phyloP scores from a whole-genome alignment of 768 basidiomycete species.

The Termitomyces sp. region DNA sequence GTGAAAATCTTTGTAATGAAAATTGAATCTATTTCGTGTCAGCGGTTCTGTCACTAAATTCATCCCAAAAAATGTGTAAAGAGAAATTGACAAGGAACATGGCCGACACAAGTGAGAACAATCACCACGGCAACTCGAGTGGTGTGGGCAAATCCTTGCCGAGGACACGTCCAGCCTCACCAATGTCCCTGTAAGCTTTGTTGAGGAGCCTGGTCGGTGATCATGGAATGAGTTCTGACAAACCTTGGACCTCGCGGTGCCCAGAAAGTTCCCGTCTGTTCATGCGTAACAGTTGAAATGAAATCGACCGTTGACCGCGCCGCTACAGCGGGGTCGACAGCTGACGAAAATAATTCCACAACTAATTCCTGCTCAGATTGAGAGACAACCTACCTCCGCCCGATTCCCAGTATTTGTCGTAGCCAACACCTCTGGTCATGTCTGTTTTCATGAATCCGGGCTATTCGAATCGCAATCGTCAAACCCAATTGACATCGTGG shows the following conservation, averaged over 20 bases:
- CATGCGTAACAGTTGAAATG: slow-evolving; percentile 26
- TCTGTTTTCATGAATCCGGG: slow-evolving; percentile 48
- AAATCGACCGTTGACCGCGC: slow-evolving; percentile 36
- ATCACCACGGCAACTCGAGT: slow-evolving; percentile 38
- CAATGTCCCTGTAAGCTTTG: slow-evolving; percentile 33
- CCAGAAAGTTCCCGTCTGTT: slow-evolving; percentile 40
- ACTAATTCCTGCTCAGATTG: neutral
- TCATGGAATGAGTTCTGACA: neutral
- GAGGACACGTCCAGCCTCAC: slow-evolving; percentile 36
- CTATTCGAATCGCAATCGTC: slow-evolving; percentile 15
- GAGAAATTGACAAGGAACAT: neutral
- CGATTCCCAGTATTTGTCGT: slow-evolving; percentile 39
- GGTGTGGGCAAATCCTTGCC: slow-evolving; percentile 37
- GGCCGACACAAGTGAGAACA: neutral
- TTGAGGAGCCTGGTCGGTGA: neutral
- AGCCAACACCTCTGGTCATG: slow-evolving; percentile 42
- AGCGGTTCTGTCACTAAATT: neutral
- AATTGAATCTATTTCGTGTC: neutral
- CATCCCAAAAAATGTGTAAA: neutral
- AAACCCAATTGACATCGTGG: neutral
- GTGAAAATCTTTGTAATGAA: neutral
- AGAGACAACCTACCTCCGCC: slow-evolving; percentile 33
- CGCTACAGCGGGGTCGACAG: slow-evolving; percentile 41
- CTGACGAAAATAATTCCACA: too few relatives aligned
- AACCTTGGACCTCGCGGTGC: slow-evolving; percentile 41